Base-by-base conservation (phyloP, 257 asterid species). In the Petunia secreta region DNA sequence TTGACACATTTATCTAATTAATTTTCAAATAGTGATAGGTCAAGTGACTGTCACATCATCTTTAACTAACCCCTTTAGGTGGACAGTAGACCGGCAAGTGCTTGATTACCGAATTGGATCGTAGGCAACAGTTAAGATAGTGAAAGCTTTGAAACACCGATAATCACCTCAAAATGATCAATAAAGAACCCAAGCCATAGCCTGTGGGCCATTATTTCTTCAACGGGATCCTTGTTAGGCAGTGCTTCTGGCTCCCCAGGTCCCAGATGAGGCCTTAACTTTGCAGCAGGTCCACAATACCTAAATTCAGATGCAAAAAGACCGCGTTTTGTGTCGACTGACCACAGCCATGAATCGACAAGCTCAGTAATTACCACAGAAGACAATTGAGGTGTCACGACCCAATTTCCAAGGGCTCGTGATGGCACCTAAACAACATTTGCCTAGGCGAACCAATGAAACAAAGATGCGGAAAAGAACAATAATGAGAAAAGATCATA, bases 311-410 rank as follows among this genome's bases (percentile, higher is more conserved):
- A 96, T 79, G 99, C 97, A 87, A 96, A 96, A 85, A 96, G 91
- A 79, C 99, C 99, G 81, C 98, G 89, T 88, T 91, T 96, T 34
- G 99, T 96, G 88, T 96, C 99, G 75, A 96, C 87, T 48, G 98
- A 91, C 99, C 99, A 96, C 80, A 96, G 85, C 99, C 99, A 96
- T 78, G 98, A 97, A 89, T 96, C 99, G 80, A 94, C 98, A 80
- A 94, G 97, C 88, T 96, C 99, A 80, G 98, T 91, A 83, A 96
- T 98, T 86, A 96, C 96, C 77, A 92, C 88, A 78, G 99, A 88
- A 80, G 98, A 97, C 93, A 92, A 85, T 84, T 89, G 93, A 85
- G 98, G 99, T 25, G 25, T 25, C 25, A 25, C 25, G 25, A 25
- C 25, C 25, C 25, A 25, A 25, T 25, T 25, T 25, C 25, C 25